These are phyloP conservation scores for Moesziomyces sp. DNA, from an alignment of 1,284 basidiomycete genomes.

Conservation along the genomic window DNA sequence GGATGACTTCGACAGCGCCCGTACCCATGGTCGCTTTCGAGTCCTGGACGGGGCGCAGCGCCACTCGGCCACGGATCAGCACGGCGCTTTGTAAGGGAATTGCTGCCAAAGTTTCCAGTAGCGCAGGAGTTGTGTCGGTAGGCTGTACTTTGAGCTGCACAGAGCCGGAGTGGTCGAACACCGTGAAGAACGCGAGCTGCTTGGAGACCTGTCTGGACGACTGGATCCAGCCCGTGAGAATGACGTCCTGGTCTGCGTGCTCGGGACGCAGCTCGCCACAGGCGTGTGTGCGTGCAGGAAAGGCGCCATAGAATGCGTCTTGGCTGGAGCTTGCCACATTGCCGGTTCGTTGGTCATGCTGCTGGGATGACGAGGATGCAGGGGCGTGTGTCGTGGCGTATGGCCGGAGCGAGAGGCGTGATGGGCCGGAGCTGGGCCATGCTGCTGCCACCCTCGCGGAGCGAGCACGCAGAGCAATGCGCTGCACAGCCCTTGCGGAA, in stretches of 20 bases:
- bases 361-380: background rate
- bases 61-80: slow-evolving; percentile 39
- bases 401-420: background rate
- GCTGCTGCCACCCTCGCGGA: background rate
- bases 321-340: background rate
- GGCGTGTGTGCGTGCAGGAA: slow-evolving; percentile 75
- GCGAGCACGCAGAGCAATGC: background rate
- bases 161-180: slow-evolving; percentile 80
- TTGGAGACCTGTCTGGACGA: slow-evolving; percentile 77
- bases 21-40: slow-evolving; percentile 65
- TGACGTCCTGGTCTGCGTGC: slow-evolving; percentile 74
- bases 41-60: slow-evolving; percentile 38
- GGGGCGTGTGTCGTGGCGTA: background rate
- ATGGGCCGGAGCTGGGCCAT: background rate
- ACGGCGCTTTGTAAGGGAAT: slow-evolving; percentile 54
- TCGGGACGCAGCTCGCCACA: slow-evolving; percentile 74
- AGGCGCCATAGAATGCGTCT: slow-evolving; percentile 70
- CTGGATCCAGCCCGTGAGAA: slow-evolving; percentile 81
- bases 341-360: background rate
- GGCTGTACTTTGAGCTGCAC: slow-evolving; percentile 74
- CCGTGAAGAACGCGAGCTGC: slow-evolving; percentile 79
- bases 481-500: slow-evolving; percentile 1
- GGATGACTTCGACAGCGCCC: slow-evolving; percentile 82
- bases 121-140: slow-evolving; percentile 13
- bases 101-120: slow-evolving; percentile 73